phyloP scores from a whole-genome alignment of 768 basidiomycete genomes.

The Naganishia vishniacii region DNA sequence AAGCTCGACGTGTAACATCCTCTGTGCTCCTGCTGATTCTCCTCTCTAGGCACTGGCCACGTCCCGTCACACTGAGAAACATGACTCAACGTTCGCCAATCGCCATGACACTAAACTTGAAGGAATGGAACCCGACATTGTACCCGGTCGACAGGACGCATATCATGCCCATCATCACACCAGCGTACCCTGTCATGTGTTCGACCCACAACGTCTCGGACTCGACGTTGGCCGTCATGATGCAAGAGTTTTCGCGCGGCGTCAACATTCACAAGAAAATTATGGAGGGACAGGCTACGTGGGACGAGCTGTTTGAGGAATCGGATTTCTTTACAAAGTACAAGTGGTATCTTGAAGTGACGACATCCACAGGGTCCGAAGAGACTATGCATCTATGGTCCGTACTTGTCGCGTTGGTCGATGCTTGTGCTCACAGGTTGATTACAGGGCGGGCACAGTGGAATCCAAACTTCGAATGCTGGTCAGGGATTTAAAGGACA shows the following conservation, averaged over 20 bases:
- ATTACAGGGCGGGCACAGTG: constrained; percentile 80
- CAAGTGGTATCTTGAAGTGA: constrained; percentile 90
- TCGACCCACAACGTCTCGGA: constrained; percentile 95
- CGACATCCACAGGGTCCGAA: constrained; percentile 75
- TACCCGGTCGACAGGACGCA: constrained; percentile 82
- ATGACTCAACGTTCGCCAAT: constrained; percentile 63
- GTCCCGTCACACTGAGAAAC: constrained; percentile 92
- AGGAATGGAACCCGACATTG: constrained; percentile 94
- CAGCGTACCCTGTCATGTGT: constrained; percentile 98
- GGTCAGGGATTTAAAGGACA: constrained; percentile 89
- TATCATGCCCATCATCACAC: constrained; percentile 98
- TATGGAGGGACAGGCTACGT: constrained; percentile 45
- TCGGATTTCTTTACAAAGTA: constrained; percentile 98
- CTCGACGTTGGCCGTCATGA: constrained; percentile 93
- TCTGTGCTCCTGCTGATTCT: neutral
- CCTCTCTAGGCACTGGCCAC: constrained; percentile 80
- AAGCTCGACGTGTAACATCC: too few relatives aligned
- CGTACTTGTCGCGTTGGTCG: constrained; percentile 40
- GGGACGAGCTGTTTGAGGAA: constrained; percentile 90
- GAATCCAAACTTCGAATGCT: constrained; percentile 92
- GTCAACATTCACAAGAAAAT: constrained; percentile 84
- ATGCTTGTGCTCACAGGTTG: neutral
- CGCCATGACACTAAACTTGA: constrained; percentile 24
- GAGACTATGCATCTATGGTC: constrained; percentile 94
- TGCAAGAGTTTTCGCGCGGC: constrained; percentile 92